These are phyloP conservation scores for Ustilago sp. DNA, from an alignment of 1,284 basidiomycete species.

Conservation along the genomic window DNA sequence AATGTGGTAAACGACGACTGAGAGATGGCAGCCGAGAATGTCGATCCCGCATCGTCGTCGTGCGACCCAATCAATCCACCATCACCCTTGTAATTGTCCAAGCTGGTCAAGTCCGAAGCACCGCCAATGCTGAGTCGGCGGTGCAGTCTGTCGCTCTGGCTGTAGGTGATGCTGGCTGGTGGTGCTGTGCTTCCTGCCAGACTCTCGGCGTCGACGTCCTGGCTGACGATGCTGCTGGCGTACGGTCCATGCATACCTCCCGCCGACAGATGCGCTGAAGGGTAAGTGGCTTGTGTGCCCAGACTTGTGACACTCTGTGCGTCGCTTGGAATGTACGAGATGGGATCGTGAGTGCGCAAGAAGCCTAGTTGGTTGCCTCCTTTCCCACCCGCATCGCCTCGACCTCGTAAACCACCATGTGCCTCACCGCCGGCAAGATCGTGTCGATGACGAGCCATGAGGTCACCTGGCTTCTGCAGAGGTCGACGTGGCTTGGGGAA, in stretches of 20 bases:
- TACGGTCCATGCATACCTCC: slow-evolving; percentile 45
- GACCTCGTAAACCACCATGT: slow-evolving; percentile 14
- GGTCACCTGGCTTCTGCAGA: slow-evolving; percentile 63
- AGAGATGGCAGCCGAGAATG: slow-evolving; percentile 61
- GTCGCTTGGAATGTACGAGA: slow-evolving; percentile 94
- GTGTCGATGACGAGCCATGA: slow-evolving; percentile 61
- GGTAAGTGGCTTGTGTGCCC: slow-evolving; percentile 62
- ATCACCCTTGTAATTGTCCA: slow-evolving; percentile 60
- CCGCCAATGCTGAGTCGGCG: slow-evolving; percentile 53
- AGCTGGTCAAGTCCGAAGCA: slow-evolving; percentile 52
- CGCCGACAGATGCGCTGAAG: slow-evolving; percentile 47
- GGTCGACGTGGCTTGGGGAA: slow-evolving; percentile 73
- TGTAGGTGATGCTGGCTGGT: slow-evolving; percentile 58
- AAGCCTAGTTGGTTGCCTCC: slow-evolving; percentile 81
- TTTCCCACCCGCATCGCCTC: slow-evolving; percentile 15
- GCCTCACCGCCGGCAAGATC: slow-evolving; percentile 35
- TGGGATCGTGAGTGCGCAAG: slow-evolving; percentile 92
- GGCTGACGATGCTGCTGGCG: slow-evolving; percentile 61
- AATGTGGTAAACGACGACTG: slow-evolving; percentile 66
- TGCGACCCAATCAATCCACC: slow-evolving; percentile 51
- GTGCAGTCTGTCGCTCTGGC: slow-evolving; percentile 59
- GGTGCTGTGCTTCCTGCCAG: slow-evolving; percentile 38
- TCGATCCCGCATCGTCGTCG: slow-evolving; percentile 57
- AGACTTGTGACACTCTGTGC: slow-evolving; percentile 60
- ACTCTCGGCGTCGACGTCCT: slow-evolving; percentile 54